Base-by-base conservation (phyloP, 139 green algal species). In the Chlorella sp. region DNA sequence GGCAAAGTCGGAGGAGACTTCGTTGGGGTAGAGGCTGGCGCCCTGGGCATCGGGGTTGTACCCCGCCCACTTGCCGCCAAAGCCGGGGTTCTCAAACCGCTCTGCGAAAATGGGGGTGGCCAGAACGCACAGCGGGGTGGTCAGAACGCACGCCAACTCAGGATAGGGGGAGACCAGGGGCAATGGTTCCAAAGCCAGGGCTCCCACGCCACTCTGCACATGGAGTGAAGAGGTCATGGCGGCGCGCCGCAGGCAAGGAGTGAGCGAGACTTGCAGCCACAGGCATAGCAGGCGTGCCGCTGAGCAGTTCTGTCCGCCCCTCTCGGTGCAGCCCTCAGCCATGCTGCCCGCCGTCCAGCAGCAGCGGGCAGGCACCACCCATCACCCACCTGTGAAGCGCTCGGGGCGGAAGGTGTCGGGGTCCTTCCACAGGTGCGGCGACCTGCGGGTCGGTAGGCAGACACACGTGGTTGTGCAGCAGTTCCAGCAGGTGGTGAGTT, bases 1-100 rank as follows among this genome's bases (percentile, higher is more conserved):
- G 1, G 96, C 97, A 94, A 98, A 99, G 89, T 99, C 96, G 26
- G 95, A 94, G 5, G 93, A 85, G 1, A 97, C 89, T 90, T 99
- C 97, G 84, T 99, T 99, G 41, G 97, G 97, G 89, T 99, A 99
- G 28, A 98, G 88, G 28, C 90, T 86, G 56, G 86, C 86, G 23
- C 91, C 90, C 44, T 90, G 83, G 1, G 87, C 82, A 1, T 93
- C 92, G 1, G 96, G 96, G 30, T 93, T 69, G 82, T 93, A 95
- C 0, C 95, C 95, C 13, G 80, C 89, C 95, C 95, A 98, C 11
- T n/a, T 21, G 32, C 88, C 92, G 4, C 90, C 75, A 67, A 95
- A 92, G 2, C 36, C 91, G 2, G 89, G 74, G 72, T 94, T 94
- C 44, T 63, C 81, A 51, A 83, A 83, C 23, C 32, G 79, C 65